Base-by-base conservation (phyloP, 352 stramenopile genomes). In the Phytophthora melonis region DNA sequence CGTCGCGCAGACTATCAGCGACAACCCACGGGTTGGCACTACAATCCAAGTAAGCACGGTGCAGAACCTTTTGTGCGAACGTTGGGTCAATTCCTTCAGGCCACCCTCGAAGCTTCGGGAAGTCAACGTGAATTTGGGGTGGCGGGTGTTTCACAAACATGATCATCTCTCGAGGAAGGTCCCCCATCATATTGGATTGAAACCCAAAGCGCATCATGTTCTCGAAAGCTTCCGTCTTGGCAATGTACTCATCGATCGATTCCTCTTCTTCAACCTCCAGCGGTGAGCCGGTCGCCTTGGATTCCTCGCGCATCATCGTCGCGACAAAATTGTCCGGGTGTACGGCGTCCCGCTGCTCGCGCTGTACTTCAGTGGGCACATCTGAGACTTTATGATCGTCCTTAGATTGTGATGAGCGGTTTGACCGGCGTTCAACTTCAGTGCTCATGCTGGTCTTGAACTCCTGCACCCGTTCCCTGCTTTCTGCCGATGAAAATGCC, bases 71-170 rank as follows among this genome's bases (percentile, higher is more conserved):
- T 3, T 25, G 19, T 6, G 75, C 66, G 19, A 77, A 68, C 7
- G 18, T 27, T 4, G 66, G 10, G 19, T 74, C 50, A 19, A 79
- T 71, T 2, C 70, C 75, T 11, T 68, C 55, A 14, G 75, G 60
- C 63, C 72, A 82, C 11, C 55, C 72, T 39, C 67, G 63, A 21
- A 70, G 41, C n/a, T 70, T 78, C 2, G 75, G 63, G 18, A 78
- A 82, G 27, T 79, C 62, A 0, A 32, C 39, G 49, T 69, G 66
- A 49, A 79, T 56, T 55, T 68, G 16, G 9, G 71, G 70, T 14
- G 63, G 66, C 1, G 47, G 27, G 27, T 66, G 25, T 11, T 57
- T 49, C 0, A 65, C 5, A 23, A 74, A 67, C 58, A 77, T 72
- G 1, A 27, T 34, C 0, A 79, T 41, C 23, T 81, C 74, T 0